Percentiles rank a stretch among this genome's conserved stretches.
phyloP scores from a whole-genome alignment of 1,139 yeast genomes.

The Hemisphaericaspora xylofermentans region DNA sequence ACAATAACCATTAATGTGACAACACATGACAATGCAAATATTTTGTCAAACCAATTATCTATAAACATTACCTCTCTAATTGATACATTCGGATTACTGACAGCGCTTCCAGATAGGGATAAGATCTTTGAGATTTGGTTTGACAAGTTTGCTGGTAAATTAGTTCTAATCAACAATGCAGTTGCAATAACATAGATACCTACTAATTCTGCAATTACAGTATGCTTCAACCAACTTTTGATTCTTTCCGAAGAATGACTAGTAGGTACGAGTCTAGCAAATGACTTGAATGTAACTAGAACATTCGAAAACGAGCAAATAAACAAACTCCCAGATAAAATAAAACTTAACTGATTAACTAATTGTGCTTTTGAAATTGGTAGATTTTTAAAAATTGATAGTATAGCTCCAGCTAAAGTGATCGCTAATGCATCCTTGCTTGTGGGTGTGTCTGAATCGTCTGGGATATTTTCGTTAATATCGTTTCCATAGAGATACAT shows the following conservation, averaged over 20 bases:
- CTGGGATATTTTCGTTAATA: constrained; percentile 11
- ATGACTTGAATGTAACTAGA: constrained; percentile 47
- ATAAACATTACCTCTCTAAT: constrained; percentile 55
- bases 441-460: constrained; percentile 8
- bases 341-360: constrained; percentile 62
- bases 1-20: constrained; percentile 49
- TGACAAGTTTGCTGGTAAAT: constrained; percentile 63
- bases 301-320: constrained; percentile 68
- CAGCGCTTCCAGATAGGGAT: constrained; percentile 38
- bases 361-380: constrained; percentile 50
- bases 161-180: constrained; percentile 71
- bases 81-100: constrained; percentile 19
- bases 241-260: constrained; percentile 23
- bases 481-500: constrained; percentile 13
- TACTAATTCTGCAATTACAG: constrained; percentile 65
- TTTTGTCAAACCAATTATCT: constrained; percentile 79
- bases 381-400: constrained; percentile 25
- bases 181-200: constrained; percentile 84
- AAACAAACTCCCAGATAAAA: constrained; percentile 65
- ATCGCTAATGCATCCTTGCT: constrained; percentile 62
- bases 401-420: constrained; percentile 56
- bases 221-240: constrained; percentile 39
- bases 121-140: constrained; percentile 47
- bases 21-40: constrained; percentile 60
- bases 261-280: constrained; percentile 34